Evolutionary conservation across 768 basidiomycete genomes (phyloP), one percentile per base, ranked within the genome.

Genomic region (Cystobasidiopsis lactophilus): DNA sequence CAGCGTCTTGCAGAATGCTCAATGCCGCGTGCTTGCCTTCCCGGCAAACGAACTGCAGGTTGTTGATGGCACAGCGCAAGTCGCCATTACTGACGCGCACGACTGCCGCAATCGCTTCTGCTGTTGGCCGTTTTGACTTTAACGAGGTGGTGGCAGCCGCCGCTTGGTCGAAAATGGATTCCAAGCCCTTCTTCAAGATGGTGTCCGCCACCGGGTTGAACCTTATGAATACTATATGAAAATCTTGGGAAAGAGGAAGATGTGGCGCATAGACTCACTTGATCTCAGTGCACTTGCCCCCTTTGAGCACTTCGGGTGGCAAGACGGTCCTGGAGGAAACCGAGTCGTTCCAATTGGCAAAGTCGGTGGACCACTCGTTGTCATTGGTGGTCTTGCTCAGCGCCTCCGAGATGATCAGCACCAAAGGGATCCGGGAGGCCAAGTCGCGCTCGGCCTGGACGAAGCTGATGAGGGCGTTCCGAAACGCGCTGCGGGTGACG

Each of bases 171-270:
- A 64, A 52, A 14, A 57, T 58, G n/a, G 53, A 52, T 60, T 79
- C 77, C 1, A 98, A 70, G 0, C 85, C 85, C 61, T 78, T 81
- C 39, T 72, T 74, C 67, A 93, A 73, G 41, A 88, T 72, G 0
- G 91, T 95, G 0, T 77, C 73, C 0, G 93, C 86, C 45, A 98
- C 79, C 0, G 91, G 80, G 57, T 93, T 85, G 68, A 95, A 95
- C 40, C 88, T 91, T 60, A 5, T 16, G 23, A 54, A 5, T 24
- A 54, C 7, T 40, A 52, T n/a, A n/a, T n/a, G n/a, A n/a, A n/a
- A n/a, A n/a, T n/a, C n/a, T n/a, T n/a, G n/a, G n/a, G 35, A 24
- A 21, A 24, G 16, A 49, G 45, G 21, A 30, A 23, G 23, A 27
- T n/a, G 4, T 43, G 16, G 23, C 21, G 24, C 5, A 18, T 3